These are phyloP conservation scores for Exophiala alcalophila DNA, from an alignment of 2,329 filamentous ascomycete genomes.

Conservation along the genomic window DNA sequence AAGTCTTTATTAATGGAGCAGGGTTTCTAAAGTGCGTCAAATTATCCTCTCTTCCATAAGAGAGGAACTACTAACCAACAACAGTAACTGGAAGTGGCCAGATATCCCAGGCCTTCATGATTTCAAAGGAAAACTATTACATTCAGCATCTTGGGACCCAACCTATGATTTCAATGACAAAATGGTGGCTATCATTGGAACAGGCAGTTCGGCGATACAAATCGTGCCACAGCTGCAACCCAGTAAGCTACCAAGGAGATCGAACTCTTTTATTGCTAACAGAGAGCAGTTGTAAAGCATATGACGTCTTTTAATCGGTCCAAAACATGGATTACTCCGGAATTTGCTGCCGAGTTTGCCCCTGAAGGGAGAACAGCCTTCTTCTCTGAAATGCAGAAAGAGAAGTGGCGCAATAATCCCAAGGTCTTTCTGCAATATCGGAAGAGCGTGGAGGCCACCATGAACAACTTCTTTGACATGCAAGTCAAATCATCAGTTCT, in stretches of 20 bases:
- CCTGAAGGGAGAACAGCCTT: conserved; percentile 6
- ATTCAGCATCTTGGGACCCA: conserved; percentile 42
- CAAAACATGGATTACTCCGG: conserved; percentile 31
- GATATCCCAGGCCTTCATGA: conserved; percentile 31
- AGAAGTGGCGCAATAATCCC: conserved; percentile 41
- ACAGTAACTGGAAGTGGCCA: conserved; percentile 25
- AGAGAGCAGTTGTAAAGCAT: conserved; percentile 12
- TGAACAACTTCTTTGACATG: conserved; percentile 45
- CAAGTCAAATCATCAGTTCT: conserved; percentile 43
- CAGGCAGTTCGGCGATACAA: conserved; percentile 30
- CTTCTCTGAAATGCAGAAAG: conserved; percentile 14
- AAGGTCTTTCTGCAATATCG: conserved; percentile 43
- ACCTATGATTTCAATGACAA: conserved; percentile 19
- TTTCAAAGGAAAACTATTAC: conserved; percentile 39
- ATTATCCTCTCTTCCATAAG: background rate
- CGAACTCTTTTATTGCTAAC: background rate
- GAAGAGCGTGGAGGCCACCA: conserved; percentile 43
- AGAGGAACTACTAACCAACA: no score
- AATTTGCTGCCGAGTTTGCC: conserved; percentile 12
- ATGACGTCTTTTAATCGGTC: conserved; percentile 32
- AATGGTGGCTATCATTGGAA: conserved; percentile 29
- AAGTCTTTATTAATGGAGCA: conserved; percentile 57
- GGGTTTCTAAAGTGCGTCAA: conserved; percentile 52
- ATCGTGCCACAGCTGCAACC: conserved; percentile 32
- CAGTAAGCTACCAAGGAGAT: conserved; percentile 1